A percentile compares a stretch with the other conserved stretches of the same genome.
phyloP scores from a whole-genome alignment of 352 stramenopile genomes.

The Phytophthora brassicae region DNA sequence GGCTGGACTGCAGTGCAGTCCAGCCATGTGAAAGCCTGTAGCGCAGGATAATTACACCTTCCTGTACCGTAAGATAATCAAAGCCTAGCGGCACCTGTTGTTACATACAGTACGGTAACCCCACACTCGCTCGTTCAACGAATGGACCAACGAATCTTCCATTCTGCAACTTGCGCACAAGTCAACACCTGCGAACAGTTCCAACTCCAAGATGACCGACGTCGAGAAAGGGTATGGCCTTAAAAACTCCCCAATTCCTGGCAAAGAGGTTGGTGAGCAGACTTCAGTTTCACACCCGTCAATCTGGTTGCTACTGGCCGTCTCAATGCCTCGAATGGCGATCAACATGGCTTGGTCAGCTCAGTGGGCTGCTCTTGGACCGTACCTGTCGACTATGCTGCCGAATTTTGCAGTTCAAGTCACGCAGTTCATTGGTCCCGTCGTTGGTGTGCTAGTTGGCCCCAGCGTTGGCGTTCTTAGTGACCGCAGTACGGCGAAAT shows the following conservation, averaged over 20 bases:
- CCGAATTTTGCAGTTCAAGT: constrained; percentile 43
- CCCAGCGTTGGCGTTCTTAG: constrained; percentile 54
- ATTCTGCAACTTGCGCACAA: constrained; percentile 33
- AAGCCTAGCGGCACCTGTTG: no score
- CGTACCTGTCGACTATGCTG: constrained; percentile 56
- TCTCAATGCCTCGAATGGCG: constrained; percentile 57
- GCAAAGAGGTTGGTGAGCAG: constrained; percentile 4
- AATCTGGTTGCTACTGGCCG: constrained; percentile 47
- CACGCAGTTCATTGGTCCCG: constrained; percentile 56
- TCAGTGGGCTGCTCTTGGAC: constrained; percentile 56
- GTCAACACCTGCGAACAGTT: constrained; percentile 10
- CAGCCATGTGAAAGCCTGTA: no score
- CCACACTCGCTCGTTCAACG: no score
- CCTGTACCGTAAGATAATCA: no score
- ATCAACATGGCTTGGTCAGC: constrained; percentile 69
- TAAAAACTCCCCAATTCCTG: constrained; percentile 28
- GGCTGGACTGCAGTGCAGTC: no score
- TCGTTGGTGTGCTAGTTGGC: constrained; percentile 52
- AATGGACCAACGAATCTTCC: no score
- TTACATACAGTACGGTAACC: no score
- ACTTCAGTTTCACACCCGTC: constrained; percentile 30
- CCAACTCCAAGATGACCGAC: constrained; percentile 18
- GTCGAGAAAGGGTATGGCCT: constrained; percentile 36
- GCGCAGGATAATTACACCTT: constrained; percentile 1
- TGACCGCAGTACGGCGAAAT: constrained; percentile 46